These are phyloP conservation scores for Arctium lappa DNA, from an alignment of 129 eudicot genomes.

Conservation along the genomic window DNA sequence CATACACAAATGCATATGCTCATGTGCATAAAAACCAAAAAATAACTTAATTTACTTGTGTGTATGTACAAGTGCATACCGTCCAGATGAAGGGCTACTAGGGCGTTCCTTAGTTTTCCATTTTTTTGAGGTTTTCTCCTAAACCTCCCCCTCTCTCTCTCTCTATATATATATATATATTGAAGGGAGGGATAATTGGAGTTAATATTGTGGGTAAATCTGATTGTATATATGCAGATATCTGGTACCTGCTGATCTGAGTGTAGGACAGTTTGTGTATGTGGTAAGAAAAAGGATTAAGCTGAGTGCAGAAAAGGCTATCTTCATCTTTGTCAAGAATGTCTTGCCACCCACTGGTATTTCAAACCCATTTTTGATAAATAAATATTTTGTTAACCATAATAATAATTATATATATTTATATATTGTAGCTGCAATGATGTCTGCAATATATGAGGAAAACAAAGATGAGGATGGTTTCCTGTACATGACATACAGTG, in stretches of 20 bases:
- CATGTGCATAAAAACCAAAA: too few relatives aligned
- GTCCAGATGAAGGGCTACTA: too few relatives aligned
- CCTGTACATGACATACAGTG: constrained; percentile 98
- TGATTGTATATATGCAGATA: constrained; percentile 44
- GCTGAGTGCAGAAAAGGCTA: constrained; percentile 97
- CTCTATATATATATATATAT: too few relatives aligned
- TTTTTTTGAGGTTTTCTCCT: too few relatives aligned
- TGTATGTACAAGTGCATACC: too few relatives aligned
- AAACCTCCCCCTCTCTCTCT: too few relatives aligned
- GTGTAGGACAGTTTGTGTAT: constrained; percentile 94
- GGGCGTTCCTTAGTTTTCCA: too few relatives aligned
- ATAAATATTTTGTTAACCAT: neutral
- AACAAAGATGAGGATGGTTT: constrained; percentile 96
- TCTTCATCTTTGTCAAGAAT: constrained; percentile 86
- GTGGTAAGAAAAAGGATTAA: constrained; percentile 94
- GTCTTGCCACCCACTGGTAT: constrained; percentile 92
- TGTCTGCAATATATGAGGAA: constrained; percentile 93
- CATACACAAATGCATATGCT: too few relatives aligned
- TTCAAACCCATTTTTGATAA: neutral
- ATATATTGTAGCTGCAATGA: constrained; percentile 72
- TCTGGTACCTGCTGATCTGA: constrained; percentile 94
- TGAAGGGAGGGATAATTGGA: too few relatives aligned
- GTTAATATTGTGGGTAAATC: too few relatives aligned
- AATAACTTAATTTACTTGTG: too few relatives aligned
- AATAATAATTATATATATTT: neutral